Conservation (phyloP, 306 rosid genomes). For the Clitoria ternatea region DNA sequence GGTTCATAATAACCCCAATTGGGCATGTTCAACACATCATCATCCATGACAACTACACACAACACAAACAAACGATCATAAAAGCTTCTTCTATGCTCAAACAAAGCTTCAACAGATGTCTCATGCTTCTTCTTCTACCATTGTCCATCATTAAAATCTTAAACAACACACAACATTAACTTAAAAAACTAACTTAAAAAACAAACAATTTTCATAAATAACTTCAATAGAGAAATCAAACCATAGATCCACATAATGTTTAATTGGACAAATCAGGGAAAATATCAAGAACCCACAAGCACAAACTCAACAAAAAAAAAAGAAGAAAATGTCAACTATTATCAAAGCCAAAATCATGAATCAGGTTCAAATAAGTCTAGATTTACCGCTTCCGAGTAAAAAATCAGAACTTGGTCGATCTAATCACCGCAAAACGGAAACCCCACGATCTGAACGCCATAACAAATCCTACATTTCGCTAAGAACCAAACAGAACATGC, state of each 20-base stretch:
- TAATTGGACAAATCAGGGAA: slow-evolving; percentile 20
- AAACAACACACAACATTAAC: background rate
- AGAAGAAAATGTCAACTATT: background rate
- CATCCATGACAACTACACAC: slow-evolving; percentile 78
- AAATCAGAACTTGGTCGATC: slow-evolving; percentile 13
- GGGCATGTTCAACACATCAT: slow-evolving; percentile 86
- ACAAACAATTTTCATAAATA: background rate
- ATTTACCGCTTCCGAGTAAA: slow-evolving; percentile 10
- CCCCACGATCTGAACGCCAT: slow-evolving; percentile 29
- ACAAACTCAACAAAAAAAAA: slow-evolving; percentile 9
- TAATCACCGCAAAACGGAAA: slow-evolving; percentile 32
- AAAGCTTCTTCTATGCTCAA: too few relatives aligned
- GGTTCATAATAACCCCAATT: slow-evolving; percentile 97
- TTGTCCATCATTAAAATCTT: slow-evolving; percentile 16
- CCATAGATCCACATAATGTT: background rate
- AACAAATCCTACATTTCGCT: slow-evolving; percentile 31
- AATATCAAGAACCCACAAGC: background rate
- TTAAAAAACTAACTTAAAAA: background rate
- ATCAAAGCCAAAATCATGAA: slow-evolving; percentile 11
- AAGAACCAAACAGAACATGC: slow-evolving; percentile 12
- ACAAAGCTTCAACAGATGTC: slow-evolving; percentile 11
- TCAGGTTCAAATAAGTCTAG: slow-evolving; percentile 4
- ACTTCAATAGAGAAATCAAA: background rate
- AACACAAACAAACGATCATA: slow-evolving; percentile 26
- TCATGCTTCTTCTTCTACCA: background rate